These are phyloP conservation scores for Gossypium schwendimanii DNA, from an alignment of 441 rosid genomes.

Conservation along the genomic window DNA sequence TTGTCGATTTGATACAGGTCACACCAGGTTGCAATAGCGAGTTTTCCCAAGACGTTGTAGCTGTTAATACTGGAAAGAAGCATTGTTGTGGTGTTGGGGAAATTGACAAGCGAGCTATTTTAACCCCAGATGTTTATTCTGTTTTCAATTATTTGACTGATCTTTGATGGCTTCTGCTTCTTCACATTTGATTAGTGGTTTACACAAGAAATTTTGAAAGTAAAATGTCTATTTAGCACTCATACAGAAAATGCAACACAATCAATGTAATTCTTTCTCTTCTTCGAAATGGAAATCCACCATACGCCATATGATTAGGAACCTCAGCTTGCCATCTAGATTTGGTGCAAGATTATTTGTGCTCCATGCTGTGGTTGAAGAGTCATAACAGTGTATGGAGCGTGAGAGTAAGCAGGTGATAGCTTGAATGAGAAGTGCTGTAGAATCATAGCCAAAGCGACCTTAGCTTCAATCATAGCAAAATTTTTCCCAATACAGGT, in stretches of 20 bases:
- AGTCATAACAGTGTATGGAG: slow-evolving; percentile 35
- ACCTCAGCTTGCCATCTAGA: slow-evolving; percentile 1
- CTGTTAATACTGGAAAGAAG: slow-evolving; percentile 46
- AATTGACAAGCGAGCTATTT: slow-evolving; percentile 51
- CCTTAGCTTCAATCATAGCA: slow-evolving; percentile 43
- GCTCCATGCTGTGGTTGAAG: slow-evolving; percentile 53
- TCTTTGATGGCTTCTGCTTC: slow-evolving; percentile 20
- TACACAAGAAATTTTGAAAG: background rate
- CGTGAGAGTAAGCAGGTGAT: slow-evolving; percentile 41
- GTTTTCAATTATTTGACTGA: slow-evolving; percentile 33
- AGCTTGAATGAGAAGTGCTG: slow-evolving; percentile 39
- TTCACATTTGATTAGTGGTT: background rate
- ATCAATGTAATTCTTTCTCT: background rate
- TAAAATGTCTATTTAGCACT: background rate
- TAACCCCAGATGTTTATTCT: slow-evolving; percentile 63
- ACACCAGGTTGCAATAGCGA: slow-evolving; percentile 50
- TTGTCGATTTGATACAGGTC: slow-evolving; percentile 36
- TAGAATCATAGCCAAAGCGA: slow-evolving; percentile 37
- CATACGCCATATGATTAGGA: background rate
- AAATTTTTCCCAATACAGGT: slow-evolving; percentile 47
- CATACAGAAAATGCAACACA: background rate
- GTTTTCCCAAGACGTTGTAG: slow-evolving; percentile 67
- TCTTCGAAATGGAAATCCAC: background rate
- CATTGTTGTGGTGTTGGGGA: slow-evolving; percentile 51
- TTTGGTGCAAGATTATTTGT: slow-evolving; percentile 29